Conservation (phyloP, 768 basidiomycete species). For the Rossbeevera mucosa region DNA sequence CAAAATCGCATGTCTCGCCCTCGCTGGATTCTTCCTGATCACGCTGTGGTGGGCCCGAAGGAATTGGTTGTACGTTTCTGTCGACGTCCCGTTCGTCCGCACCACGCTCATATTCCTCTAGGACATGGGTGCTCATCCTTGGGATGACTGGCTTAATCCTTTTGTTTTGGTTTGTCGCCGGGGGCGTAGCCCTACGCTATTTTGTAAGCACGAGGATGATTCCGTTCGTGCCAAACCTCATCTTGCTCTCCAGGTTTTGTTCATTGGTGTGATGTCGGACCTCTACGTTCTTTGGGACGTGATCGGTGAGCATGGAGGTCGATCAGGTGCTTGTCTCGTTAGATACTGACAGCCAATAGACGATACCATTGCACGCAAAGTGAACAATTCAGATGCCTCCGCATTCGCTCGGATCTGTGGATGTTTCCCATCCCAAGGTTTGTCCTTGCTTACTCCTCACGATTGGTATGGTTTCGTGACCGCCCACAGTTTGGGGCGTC, state of each 20-base stretch:
- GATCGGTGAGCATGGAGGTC: constrained; percentile 46
- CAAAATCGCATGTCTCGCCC: constrained; percentile 74
- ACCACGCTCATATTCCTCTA: constrained; percentile 21
- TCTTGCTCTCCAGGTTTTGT: constrained; percentile 51
- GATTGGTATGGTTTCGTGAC: constrained; percentile 3
- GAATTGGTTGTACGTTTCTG: constrained; percentile 58
- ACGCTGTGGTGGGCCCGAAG: constrained; percentile 85
- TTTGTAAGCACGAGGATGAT: constrained; percentile 53
- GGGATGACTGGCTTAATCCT: constrained; percentile 78
- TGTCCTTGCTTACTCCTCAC: neutral
- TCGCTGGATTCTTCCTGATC: constrained; percentile 82
- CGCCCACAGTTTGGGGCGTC: constrained; percentile 71
- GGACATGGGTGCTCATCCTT: constrained; percentile 74
- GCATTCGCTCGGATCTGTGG: constrained; percentile 82
- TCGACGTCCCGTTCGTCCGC: too few species aligned
- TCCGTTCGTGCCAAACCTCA: neutral
- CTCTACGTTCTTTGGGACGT: constrained; percentile 89
- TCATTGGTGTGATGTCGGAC: constrained; percentile 85
- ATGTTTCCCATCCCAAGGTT: constrained; percentile 80
- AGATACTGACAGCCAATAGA: constrained; percentile 38
- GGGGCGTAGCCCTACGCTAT: constrained; percentile 70
- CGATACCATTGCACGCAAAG: constrained; percentile 79
- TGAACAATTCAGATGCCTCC: constrained; percentile 84
- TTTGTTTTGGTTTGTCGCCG: constrained; percentile 79
- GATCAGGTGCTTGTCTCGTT: neutral